Percentiles rank a stretch among this genome's conserved stretches.
Conservation (phyloP, 805 yeast genomes). For the Kluyveromyces aestuarii region DNA sequence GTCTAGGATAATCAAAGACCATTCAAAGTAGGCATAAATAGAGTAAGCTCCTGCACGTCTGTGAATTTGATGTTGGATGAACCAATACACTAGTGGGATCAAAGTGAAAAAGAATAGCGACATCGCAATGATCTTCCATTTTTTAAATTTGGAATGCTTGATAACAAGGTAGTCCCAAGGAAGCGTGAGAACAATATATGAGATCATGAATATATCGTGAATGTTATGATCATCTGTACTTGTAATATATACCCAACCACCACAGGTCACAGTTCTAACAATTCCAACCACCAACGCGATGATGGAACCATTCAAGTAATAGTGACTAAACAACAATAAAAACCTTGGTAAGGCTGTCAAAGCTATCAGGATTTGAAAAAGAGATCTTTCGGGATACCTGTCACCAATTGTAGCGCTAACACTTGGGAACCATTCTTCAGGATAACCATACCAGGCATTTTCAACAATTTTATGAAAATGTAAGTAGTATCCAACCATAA, state of each 20-base stretch:
- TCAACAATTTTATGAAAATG: conserved; percentile 85
- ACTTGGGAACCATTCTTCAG: conserved; percentile 98
- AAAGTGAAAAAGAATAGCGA: conserved; percentile 59
- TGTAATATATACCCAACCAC: conserved; percentile 98
- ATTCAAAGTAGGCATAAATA: conserved; percentile 86
- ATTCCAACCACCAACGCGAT: conserved; percentile 44
- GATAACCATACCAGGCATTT: conserved; percentile 82
- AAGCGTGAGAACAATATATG: conserved; percentile 76
- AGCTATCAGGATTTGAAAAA: conserved; percentile 88
- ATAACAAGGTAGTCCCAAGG: conserved; percentile 80
- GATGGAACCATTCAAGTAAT: conserved; percentile 30
- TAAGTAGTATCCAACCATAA: conserved; percentile 60
- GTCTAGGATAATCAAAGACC: conserved; percentile 81
- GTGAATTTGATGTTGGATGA: conserved; percentile 87
- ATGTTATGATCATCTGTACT: conserved; percentile 95
- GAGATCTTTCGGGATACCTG: conserved; percentile 87
- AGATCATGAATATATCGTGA: conserved; percentile 93
- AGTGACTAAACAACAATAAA: conserved; percentile 39
- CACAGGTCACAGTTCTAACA: conserved; percentile 87
- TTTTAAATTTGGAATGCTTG: conserved; percentile 30
- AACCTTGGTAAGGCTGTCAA: conserved; percentile 91
- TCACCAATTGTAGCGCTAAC: conserved; percentile 97
- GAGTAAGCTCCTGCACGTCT: conserved; percentile 91
- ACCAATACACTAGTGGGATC: conserved; percentile 79
- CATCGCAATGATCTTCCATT: conserved; percentile 44